These are phyloP conservation scores for Umbelopsis sp. DNA, from an alignment of 192 early-diverging fungal genomes.

Conservation along the genomic window DNA sequence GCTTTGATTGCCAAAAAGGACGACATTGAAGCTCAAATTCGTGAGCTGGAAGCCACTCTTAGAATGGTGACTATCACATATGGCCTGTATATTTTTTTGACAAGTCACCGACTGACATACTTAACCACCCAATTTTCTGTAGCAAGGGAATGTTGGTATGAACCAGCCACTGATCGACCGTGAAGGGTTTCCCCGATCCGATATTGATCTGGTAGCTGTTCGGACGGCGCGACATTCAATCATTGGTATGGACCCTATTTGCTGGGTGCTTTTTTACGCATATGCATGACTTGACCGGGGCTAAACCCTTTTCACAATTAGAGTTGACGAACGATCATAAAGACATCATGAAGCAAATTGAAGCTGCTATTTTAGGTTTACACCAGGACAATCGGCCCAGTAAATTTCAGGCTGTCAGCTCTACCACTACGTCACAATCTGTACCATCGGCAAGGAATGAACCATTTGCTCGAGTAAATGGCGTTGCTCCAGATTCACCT, in stretches of 20 bases:
- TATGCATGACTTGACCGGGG: not conserved
- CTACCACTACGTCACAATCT: not conserved
- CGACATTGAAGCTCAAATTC: constrained; percentile 45
- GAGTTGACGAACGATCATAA: constrained; percentile 56
- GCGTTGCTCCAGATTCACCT: constrained; percentile 61
- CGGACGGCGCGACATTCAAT: constrained; percentile 45
- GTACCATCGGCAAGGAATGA: not conserved
- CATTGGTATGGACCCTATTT: constrained; percentile 20
- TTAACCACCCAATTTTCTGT: not conserved
- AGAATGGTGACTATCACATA: constrained; percentile 29
- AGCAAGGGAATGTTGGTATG: constrained; percentile 55
- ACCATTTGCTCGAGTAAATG: constrained; percentile 58
- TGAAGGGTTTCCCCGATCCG: constrained; percentile 54
- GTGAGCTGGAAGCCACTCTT: constrained; percentile 42
- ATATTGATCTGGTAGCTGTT: constrained; percentile 54
- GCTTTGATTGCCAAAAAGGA: constrained; percentile 54
- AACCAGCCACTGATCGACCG: constrained; percentile 46
- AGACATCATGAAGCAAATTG: constrained; percentile 53
- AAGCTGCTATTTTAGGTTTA: constrained; percentile 46
- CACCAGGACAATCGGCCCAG: constrained; percentile 42
- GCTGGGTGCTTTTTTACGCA: not conserved
- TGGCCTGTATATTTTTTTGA: not conserved
- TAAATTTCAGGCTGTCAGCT: too few species aligned
- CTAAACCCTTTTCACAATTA: constrained; percentile 16
- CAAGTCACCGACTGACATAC: not conserved